These are phyloP conservation scores for Paraleonurus japonicus DNA, from an alignment of 257 asterid genomes.

Conservation along the genomic window DNA sequence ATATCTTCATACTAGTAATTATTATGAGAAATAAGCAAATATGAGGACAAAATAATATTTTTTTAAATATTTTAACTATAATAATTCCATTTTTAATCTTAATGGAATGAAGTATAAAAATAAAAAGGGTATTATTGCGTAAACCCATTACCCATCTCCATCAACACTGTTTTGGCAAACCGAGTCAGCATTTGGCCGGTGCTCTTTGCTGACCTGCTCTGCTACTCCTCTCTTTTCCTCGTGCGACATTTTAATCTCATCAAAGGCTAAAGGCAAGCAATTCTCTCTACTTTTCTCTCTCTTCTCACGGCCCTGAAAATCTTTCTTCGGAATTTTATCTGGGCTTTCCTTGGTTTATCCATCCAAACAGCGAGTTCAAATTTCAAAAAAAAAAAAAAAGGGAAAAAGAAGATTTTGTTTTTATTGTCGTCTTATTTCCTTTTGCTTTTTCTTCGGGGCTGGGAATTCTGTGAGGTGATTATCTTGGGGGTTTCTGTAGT, in stretches of 20 bases:
- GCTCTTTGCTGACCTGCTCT: conserved; percentile 34
- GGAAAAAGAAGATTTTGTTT: not conserved
- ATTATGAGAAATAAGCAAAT: too few relatives aligned
- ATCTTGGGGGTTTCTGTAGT: conserved; percentile 21
- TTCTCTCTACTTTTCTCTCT: conserved; percentile 12
- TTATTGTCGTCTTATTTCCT: not conserved
- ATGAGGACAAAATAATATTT: too few relatives aligned
- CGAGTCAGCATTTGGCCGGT: conserved; percentile 39
- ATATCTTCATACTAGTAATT: too few relatives aligned
- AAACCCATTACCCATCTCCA: conserved; percentile 27
- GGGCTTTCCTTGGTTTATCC: conserved; percentile 23
- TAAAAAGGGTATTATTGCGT: not conserved
- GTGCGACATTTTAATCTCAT: conserved; percentile 5
- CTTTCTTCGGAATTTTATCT: not conserved
- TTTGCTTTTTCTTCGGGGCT: conserved; percentile 16
- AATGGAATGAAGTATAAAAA: too few relatives aligned
- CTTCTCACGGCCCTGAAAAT: too few relatives aligned
- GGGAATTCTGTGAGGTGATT: conserved; percentile 19
- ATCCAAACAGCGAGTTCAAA: conserved; percentile 16
- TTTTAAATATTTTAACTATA: too few relatives aligned
- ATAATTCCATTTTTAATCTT: too few relatives aligned
- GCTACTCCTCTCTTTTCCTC: conserved; percentile 16
- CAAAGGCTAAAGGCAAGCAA: not conserved
- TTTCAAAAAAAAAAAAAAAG: not conserved
- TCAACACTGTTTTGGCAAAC: conserved; percentile 24